Base-by-base conservation (phyloP, 805 yeast species). In the Ogataea ramenticola region DNA sequence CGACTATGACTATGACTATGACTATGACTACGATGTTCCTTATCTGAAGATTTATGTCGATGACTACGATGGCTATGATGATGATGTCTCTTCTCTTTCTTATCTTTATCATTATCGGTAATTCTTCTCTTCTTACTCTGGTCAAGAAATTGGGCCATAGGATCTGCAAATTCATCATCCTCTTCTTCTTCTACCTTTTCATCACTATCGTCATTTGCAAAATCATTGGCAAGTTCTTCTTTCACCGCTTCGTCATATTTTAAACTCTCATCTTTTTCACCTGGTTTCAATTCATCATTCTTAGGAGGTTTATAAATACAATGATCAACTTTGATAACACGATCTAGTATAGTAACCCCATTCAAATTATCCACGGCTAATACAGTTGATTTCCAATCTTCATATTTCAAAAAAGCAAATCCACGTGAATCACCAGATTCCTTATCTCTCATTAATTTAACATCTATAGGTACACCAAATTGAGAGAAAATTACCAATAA, bases 301-400 rank as follows among this genome's bases (percentile, higher is more conserved):
- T 41, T 41, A 7, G 39, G 39, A 7, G 81, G 74, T 46, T 70
- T 74, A 56, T 74, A 85, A 46, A 75, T 70, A 3, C 80, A 75
- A 66, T 87, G 96, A 56, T 87, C 95, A 1, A 88, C 93, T 45
- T 75, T 66, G 2, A 82, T 51, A 10, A 48, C 42, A 30, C 74
- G 60, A 10, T 81, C 86, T 36, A 74, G 69, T 1, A 86, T 48
- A 24, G 56, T 64, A 1, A 70, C 60, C 2, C 93, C 91, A 57
- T 87, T 86, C 49, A 91, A 68, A 58, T 91, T 91, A 62, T 91
- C 98, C 3, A 91, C 81, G 0, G 97, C 96, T 24, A 91, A 66
- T 0, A 87, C 74, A 17, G 95, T 79, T 2, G 95, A 83, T 41
- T 84, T 67, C 61, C 80, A 86, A 52, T 86, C 87, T 51, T 83